Evolutionary conservation across 345 rosid genomes (phyloP), one percentile per base, ranked within the genome.

Genomic region (Salix arbutifolia): DNA sequence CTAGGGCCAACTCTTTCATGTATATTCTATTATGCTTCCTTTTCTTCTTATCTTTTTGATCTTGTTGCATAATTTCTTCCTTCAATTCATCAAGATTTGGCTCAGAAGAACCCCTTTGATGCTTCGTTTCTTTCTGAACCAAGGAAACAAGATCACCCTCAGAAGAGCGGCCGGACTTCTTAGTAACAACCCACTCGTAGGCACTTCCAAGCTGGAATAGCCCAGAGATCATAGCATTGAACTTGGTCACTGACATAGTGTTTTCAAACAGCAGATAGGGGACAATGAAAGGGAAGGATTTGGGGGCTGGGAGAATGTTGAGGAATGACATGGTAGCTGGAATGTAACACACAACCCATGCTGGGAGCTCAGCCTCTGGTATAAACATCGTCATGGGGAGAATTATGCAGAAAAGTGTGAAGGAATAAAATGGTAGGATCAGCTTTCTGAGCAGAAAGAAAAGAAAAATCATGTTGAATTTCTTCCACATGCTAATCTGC

Each of bases 241-340:
- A 94, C 85, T 94, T 94, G 83, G 98, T 94, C 33, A 94, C 97
- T 0, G 98, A 94, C 98, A 94, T 94, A 12, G 98, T 94, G 82
- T 94, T 94, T 84, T 94, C 98, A 7, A 94, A 94, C 52, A 94
- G 96, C 73, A 94, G 98, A 90, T 94, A 94, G 0, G 98, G 98
- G 60, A 94, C 98, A 21, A 94, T 94, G 79, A 94, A 94, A 5
- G 98, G 97, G 78, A 94, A 92, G n/a, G 96, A 85, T 80, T 90
- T 92, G 13, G 94, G 98, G 35, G 98, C 90, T 0, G 98, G 98
- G 38, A 94, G 96, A 83, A 94, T 92, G 81, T 92, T 94, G 81
- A 94, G 96, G 80, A 94, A 91, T 11, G 98, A 94, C 98, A 94
- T 92, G 35, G 96, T 90, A 5, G 97, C 98, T 2, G 98, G 98